Conservation (phyloP, 1,139 yeast species). For the Arxiozyma slooffiae region DNA sequence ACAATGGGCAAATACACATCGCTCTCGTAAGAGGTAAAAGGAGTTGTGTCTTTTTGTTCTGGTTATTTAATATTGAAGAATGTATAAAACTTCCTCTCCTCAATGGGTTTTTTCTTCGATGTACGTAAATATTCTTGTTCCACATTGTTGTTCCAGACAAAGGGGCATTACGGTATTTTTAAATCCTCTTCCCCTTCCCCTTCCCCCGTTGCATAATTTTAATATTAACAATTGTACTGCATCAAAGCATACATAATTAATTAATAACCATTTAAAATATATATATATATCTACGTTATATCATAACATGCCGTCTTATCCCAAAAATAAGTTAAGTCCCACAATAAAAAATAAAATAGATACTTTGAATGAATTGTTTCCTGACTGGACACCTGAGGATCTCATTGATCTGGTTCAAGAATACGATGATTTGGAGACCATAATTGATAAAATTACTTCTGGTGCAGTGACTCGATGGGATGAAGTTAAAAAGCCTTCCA, state of each 20-base stretch:
- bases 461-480: constrained; percentile 59
- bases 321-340: constrained; percentile 28
- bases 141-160: too few relatives aligned
- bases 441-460: constrained; percentile 79
- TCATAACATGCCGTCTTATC: constrained; percentile 1
- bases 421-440: constrained; percentile 65
- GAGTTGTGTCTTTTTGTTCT: too few relatives aligned
- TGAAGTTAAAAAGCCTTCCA: constrained; percentile 47
- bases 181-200: too few relatives aligned
- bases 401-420: constrained; percentile 67
- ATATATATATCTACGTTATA: not conserved
- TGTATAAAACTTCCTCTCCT: too few relatives aligned
- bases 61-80: too few relatives aligned
- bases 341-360: constrained; percentile 42
- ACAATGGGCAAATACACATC: too few relatives aligned
- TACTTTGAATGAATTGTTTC: constrained; percentile 75
- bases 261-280: too few relatives aligned
- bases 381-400: constrained; percentile 90
- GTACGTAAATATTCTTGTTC: too few relatives aligned
- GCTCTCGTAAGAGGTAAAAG: too few relatives aligned
- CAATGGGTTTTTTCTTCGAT: too few relatives aligned
- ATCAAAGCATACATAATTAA: not conserved
- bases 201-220: too few relatives aligned
- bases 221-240: not conserved
- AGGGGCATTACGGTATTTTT: too few relatives aligned